Base-by-base conservation (phyloP, 371 early-diverging fungal species). In the Entomophthora muscae region DNA sequence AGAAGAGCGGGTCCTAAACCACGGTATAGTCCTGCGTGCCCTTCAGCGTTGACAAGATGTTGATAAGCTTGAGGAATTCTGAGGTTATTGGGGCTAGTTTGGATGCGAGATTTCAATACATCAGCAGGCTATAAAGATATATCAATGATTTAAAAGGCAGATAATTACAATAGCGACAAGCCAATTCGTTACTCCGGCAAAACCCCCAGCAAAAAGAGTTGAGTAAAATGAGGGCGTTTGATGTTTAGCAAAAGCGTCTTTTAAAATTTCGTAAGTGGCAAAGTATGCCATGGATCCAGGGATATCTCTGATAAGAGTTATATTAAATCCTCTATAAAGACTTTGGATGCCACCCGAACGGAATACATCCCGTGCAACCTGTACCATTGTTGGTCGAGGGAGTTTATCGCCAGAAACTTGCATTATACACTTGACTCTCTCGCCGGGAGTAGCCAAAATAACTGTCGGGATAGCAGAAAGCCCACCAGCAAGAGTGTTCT, bases 231-330 rank as follows among this genome's bases (percentile, higher is more conserved):
- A 86, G 84, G 59, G 78, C n/a, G 75, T 62, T 82, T 68, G 63
- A 82, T 83, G 29, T 68, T 80, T 66, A 84, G 88, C 66, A 98
- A 76, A 24, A 75, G 61, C 65, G 80, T 77, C 78, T 95, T 91
- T 42, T 76, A 89, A 74, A 59, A 83, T 68, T 74, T 98, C 97
- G 72, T 95, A 98, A 17, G 88, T 89, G 66, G 86, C 91, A 83
- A 95, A 92, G 79, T 93, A 97, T n/a, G 93, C 94, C 51, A 93
- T 92, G 42, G 87, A 87, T 61, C 95, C 98, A 17, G 95, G 95
- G 54, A 84, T 83, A 73, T 96, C 96, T 65, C 98, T 83, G 64
- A 90, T 75, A 32, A 96, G 76, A 2, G 98, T 95, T 33, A 94
- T 94, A 64, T 85, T 83, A n/a, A 93, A 90, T 64, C 96, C 95